A percentile compares a stretch with the other conserved stretches of the same genome.
These are phyloP conservation scores for Ceratocystis harringtonii DNA, from an alignment of 2,329 filamentous ascomycete species.

Conservation along the genomic window DNA sequence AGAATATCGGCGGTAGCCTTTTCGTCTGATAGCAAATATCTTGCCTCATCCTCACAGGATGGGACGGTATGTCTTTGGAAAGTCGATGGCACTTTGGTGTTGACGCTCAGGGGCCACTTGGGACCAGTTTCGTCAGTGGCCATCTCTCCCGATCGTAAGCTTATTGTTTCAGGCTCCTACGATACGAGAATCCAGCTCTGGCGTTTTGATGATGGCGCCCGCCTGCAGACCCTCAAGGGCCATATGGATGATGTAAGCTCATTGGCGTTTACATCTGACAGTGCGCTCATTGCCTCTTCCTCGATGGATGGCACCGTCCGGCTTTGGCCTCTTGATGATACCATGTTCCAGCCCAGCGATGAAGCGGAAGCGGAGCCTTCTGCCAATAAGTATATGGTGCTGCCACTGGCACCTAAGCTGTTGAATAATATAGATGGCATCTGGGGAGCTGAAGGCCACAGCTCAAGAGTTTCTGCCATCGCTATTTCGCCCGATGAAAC, in stretches of 20 bases:
- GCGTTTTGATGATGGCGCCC: not conserved
- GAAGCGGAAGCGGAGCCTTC: no score
- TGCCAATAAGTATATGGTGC: no score
- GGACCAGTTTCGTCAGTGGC: not conserved
- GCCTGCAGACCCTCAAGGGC: not conserved
- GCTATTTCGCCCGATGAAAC: not conserved
- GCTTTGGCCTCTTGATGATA: not conserved
- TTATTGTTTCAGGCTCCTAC: not conserved
- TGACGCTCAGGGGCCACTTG: not conserved
- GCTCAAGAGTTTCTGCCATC: not conserved
- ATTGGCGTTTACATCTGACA: not conserved
- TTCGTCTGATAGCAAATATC: not conserved
- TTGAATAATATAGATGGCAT: no score
- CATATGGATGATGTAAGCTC: not conserved
- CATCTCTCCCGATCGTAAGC: not conserved
- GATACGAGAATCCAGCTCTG: not conserved
- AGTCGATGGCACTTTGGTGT: not conserved
- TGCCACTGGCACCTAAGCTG: no score
- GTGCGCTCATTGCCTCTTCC: not conserved
- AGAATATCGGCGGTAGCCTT: constrained; percentile 11
- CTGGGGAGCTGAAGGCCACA: not conserved
- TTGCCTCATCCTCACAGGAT: constrained; percentile 4
- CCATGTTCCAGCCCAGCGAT: not conserved
- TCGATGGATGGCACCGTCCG: not conserved
- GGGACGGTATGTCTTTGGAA: constrained; percentile 8